These are phyloP conservation scores for Syzygium aromaticum DNA, from an alignment of 345 rosid species.

Conservation along the genomic window DNA sequence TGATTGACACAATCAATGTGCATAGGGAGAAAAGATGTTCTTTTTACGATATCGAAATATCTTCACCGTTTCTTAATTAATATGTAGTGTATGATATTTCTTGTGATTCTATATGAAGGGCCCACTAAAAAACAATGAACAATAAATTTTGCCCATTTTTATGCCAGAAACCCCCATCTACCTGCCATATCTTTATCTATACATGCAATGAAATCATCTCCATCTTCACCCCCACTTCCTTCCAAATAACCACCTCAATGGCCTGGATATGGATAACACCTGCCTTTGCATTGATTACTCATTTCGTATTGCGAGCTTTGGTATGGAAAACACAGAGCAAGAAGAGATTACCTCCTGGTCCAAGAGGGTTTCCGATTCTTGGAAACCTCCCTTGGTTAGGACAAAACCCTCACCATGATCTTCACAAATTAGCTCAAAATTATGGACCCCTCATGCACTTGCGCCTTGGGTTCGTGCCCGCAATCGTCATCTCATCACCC, in stretches of 20 bases:
- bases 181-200: neutral
- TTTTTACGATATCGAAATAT: neutral
- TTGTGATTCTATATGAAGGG: neutral
- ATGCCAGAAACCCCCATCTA: neutral
- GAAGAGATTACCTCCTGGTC: slow-evolving; percentile 37
- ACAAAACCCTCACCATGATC: slow-evolving; percentile 22
- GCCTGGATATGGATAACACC: neutral
- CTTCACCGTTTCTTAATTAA: neutral
- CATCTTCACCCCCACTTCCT: neutral
- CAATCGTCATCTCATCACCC: slow-evolving; percentile 32
- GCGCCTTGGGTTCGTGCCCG: slow-evolving; percentile 20
- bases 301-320: neutral
- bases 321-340: slow-evolving; percentile 17
- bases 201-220: neutral
- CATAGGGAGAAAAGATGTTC: neutral
- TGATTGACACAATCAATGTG: neutral
- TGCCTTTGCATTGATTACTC: neutral
- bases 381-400: slow-evolving; percentile 35
- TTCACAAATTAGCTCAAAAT: slow-evolving; percentile 17
- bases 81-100: neutral
- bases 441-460: slow-evolving; percentile 39
- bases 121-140: neutral
- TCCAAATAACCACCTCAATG: neutral
- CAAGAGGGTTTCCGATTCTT: slow-evolving; percentile 25
- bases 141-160: neutral